Evolutionary conservation across 768 basidiomycete species (phyloP), one percentile per base, ranked within the genome.

Genomic region (Filobasidium wieringae): DNA sequence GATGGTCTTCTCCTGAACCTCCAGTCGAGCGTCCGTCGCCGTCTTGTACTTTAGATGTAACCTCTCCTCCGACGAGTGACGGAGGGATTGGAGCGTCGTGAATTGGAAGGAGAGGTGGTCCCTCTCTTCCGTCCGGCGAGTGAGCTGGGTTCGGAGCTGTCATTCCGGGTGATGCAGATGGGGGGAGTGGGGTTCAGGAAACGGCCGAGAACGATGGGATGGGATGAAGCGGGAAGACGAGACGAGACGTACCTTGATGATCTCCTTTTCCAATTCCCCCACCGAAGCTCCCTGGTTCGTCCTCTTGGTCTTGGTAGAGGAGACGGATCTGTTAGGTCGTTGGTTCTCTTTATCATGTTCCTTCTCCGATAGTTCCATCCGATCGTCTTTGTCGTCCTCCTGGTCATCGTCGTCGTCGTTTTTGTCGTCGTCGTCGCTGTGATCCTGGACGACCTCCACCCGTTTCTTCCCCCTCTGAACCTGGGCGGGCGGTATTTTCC

Each of bases 41-140:
- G 27, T 11, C 50, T 51, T 22, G 22, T 31, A 51, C 22, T 31
- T 51, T 15, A 11, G 15, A 7, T 11, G 22, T 11, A 14, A 24
- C 26, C 14, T 51, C 50, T 51, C 50, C 14, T 7, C 50, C 17
- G 17, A 15, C 15, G 15, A 12, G 12, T 24, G 7, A 26, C n/a
- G n/a, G n/a, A n/a, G n/a, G n/a, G n/a, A n/a, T n/a, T n/a, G n/a
- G n/a, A n/a, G n/a, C n/a, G n/a, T n/a, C n/a, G n/a, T n/a, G n/a
- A n/a, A n/a, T 26, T 73, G 72, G 37, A 64, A 68, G 6, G 65
- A 54, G 34, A 63, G 68, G 0, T 63, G 61, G 51, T 71, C 72
- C 24, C 69, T 30, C 55, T 73, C 70, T 1, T 60, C 41, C 17
- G 64, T 58, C 19, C 63, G 51, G 27, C 65, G 50, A 12, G 39